Evolutionary conservation across 306 rosid genomes (phyloP), one percentile per base, ranked within the genome.

Genomic region (Casuarina cunninghamiana): DNA sequence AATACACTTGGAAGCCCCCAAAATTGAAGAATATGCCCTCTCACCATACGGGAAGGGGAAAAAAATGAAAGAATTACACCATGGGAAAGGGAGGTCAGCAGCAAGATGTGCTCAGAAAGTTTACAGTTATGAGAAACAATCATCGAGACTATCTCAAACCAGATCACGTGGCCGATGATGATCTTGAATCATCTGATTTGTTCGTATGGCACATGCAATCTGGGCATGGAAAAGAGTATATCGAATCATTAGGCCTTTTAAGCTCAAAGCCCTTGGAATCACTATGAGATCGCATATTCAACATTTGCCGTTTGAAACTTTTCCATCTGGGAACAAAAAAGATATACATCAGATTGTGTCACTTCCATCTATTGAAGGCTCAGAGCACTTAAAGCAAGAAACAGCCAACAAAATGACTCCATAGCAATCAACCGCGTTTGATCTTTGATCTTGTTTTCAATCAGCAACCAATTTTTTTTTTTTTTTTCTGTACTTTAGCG

Each of bases 211-310:
- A 91, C 99, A 95, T 95, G 84, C 99, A 95, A 84, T 95, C 96
- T 6, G 99, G 99, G 93, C 99, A 95, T 2, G 99, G 99, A 71
- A 89, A 93, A 85, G 96, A 85, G 79, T 95, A 95, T 79, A 95
- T 85, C 0, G 99, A 95, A 85, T 95, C 97, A 74, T 82, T 95
- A 11, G 95, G 96, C 78, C 97, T 91, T 86, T 88, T 95, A 50
- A 93, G 83, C 82, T 95, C 99, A 72, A 84, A 85, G 53, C 99
- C 99, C 89, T 95, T 95, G 44, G 93, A 87, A 87, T 93, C 99
- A 17, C 99, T 90, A 81, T 95, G 97, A 43, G 89, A 80, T 66
- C 99, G 89, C 89, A 95, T 88, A 79, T 16, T 85, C 81, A 90
- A 82, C 88, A 95, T 84, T 70, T 95, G 98, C 6, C 99, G 92